Evolutionary conservation across 2,329 filamentous ascomycete species (phyloP), one percentile per base, ranked within the genome.

Genomic region (Fusarium verrucosum): DNA sequence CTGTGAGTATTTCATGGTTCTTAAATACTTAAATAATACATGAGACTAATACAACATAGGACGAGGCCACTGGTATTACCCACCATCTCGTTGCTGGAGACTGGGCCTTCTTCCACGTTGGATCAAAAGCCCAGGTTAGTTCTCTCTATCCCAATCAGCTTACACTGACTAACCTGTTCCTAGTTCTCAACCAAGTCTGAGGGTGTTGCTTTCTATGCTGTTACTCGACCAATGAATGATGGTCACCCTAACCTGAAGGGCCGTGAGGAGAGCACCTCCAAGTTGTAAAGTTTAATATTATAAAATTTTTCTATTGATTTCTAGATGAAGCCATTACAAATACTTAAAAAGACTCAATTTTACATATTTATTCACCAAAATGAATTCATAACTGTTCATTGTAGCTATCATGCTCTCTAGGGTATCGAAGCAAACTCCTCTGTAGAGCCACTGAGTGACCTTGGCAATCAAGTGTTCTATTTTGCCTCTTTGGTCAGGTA

Each of bases 71-170:
- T 5, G 62, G 62, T 7, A 65, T 51, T 7, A 65, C 62, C 16
- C 61, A 65, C 23, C 62, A 65, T 14, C 61, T 65, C 9, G 62
- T 65, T 47, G 55, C 61, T 8, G 62, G 62, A 62, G 62, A 65
- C 26, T 65, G 60, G 60, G 62, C 62, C 33, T 65, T 65, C 42
- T 65, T 65, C 25, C 61, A 65, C 10, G 62, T 65, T 22, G 62
- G 62, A 19, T 65, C 62, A 10, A 65, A 65, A 37, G 62, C 61
- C 5, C 60, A 65, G 35, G 61, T 62, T 14, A 20, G 41, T 41
- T 5, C 6, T 9, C 13, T 13, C 2, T 5, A 16, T 5, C n/a
- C 3, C 1, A n/a, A 13, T 13, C 9, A 1, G 14, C 7, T 5
- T 7, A 0, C 14, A 25, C 7, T 19, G 1, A 7, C 44, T 65